Conservation (phyloP, 1,139 yeast genomes). For the Hemisphaericaspora subhashii region DNA sequence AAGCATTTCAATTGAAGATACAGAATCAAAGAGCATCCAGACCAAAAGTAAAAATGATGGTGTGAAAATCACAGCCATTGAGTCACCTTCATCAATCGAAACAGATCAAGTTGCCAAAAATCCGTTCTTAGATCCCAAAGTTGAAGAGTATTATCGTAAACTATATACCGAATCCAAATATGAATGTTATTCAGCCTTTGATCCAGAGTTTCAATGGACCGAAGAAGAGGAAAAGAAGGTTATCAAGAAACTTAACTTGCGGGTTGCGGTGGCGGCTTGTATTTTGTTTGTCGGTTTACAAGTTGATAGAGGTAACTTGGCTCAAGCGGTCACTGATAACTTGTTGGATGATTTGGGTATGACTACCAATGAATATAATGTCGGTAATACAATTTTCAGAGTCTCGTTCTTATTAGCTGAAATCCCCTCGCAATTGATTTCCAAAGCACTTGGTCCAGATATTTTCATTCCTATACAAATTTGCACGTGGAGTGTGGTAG, state of each 20-base stretch:
- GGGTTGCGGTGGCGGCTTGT: slow-evolving; percentile 29
- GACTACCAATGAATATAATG: slow-evolving; percentile 31
- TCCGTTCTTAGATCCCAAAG: slow-evolving; percentile 29
- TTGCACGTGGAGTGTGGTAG: slow-evolving; percentile 31
- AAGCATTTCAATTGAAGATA: not conserved
- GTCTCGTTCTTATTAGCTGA: slow-evolving; percentile 31
- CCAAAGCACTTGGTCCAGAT: slow-evolving; percentile 35
- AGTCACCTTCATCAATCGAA: slow-evolving; percentile 10
- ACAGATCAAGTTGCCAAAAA: slow-evolving; percentile 7
- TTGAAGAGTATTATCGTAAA: slow-evolving; percentile 26
- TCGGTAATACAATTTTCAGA: slow-evolving; percentile 32
- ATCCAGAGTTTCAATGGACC: slow-evolving; percentile 34
- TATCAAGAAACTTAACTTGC: slow-evolving; percentile 22
- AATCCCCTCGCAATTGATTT: slow-evolving; percentile 33
- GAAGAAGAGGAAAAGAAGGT: slow-evolving; percentile 28
- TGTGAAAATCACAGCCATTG: slow-evolving; percentile 4
- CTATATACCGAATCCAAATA: slow-evolving; percentile 29
- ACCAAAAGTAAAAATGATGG: slow-evolving; percentile 2
- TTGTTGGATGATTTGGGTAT: slow-evolving; percentile 28
- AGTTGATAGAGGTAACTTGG: slow-evolving; percentile 32
- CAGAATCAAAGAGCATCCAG: not conserved
- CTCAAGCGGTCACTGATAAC: slow-evolving; percentile 34
- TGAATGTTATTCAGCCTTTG: slow-evolving; percentile 33
- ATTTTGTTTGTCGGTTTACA: slow-evolving; percentile 33
- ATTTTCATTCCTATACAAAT: slow-evolving; percentile 34